Base-by-base conservation (phyloP, 2,329 filamentous ascomycete species). In the Verticillium dahliae region DNA sequence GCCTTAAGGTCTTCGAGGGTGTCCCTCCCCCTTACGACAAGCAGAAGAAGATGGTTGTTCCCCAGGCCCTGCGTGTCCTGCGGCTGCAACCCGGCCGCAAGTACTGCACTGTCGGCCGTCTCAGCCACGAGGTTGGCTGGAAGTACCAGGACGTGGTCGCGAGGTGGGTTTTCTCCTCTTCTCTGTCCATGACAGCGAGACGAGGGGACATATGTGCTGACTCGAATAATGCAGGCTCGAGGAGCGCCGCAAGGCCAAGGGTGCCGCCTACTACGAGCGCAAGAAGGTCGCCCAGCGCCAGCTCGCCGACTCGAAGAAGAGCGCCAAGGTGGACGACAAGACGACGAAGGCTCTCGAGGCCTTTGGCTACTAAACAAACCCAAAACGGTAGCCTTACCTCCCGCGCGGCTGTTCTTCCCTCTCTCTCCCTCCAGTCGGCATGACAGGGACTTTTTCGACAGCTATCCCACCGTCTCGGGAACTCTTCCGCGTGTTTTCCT, bases 91-190 rank as follows among this genome's bases (percentile, higher is more conserved):
- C 95, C 75, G 95, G 95, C 78, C 92, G 95, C 86, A 99, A 99
- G 89, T 99, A 96, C 91, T 99, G 95, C 91, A 96, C 93, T 70
- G 94, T 99, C 72, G 95, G 95, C 73, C 89, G 95, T 83, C 85
- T 99, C 77, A 95, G 91, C 81, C 93, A 97, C 83, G 95, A 99
- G 86, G 95, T 98, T 76, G 95, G 95, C 84, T 99, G 95, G 95
- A 99, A 99, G 86, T 98, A 99, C 90, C 91, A 97, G 87, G 94
- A 97, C 79, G 93, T 99, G 77, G 95, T 99, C 83, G 90, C 89
- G 75, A 92, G 91, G 93, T 98, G 84, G 76, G 92, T 90, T 65
- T 38, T 60, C 13, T 45, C 45, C 31, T 13, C 50, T 39, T n/a
- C 3, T 31, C 3, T 1, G 14, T 13, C n/a, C 27, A 27, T 27